Evolutionary conservation across 1,284 basidiomycete genomes (phyloP), one percentile per base, ranked within the genome.

Genomic region (Peniophora sp.): DNA sequence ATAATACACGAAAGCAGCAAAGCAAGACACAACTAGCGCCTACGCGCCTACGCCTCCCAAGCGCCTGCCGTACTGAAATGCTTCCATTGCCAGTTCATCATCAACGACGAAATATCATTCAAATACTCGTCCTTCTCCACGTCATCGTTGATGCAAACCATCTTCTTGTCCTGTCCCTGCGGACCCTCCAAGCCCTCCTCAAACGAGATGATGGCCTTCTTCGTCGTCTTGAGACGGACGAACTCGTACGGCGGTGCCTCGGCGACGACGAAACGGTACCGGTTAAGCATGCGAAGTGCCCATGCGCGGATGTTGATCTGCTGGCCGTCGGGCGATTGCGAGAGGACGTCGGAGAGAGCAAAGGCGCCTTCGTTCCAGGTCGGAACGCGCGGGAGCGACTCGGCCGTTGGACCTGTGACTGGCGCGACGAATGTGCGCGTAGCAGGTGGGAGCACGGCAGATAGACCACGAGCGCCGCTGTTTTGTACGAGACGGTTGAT

Each of bases 401-500:
- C 67, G 10, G 62, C 60, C 1, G 59, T 56, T 1, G 49, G 47
- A 43, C 54, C 57, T 11, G 56, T 52, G 11, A 56, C 49, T 6
- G 53, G 37, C 23, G 52, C 34, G 39, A 15, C 20, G 14, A 61
- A 42, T 3, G 35, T 49, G 5, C 61, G 60, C 2, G 55, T 56
- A 2, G 54, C 52, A 12, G 58, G 57, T 8, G 75, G 75, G 15
- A 77, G 68, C 61, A 77, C 67, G 10, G 72, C 71, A 1, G 70
- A 70, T 1, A 78, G 57, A 8, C 76, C 74, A 2, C 68, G 56
- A 1, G 63, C 59, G 1, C 75, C 75, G 42, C 72, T 75, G 0
- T 68, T 64, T 15, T 66, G 65, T 3, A 76, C 66, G 8, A 78
- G 63, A 0, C 72, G 73, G 49, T 68, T 66, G 46, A 76, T 68